Base-by-base conservation (phyloP, 768 basidiomycete genomes). In the Mycena metata region DNA sequence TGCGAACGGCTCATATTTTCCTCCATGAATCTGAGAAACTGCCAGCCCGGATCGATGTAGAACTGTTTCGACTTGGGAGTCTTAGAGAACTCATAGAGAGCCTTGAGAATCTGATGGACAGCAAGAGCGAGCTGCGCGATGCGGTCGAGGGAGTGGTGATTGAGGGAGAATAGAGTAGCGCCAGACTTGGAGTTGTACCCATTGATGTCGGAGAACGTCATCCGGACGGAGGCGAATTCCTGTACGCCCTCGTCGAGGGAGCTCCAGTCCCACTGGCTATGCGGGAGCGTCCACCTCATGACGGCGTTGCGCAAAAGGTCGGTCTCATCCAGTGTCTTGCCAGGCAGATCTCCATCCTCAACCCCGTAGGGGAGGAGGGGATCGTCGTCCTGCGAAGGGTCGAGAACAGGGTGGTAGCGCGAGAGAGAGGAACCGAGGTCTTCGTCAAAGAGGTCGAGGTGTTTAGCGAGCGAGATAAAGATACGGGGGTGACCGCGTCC, bases 341-440 rank as follows among this genome's bases (percentile, higher is more conserved):
- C 67, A 1, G 66, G 60, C 5, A 71, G 17, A 3, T 41, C 0
- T 0, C 66, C 66, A 16, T 56, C 63, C 7, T 24, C 49, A 0
- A 45, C 61, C 15, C 66, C 66, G 24, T 41, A 67, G 0, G 4
- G 5, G 7, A 51, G 26, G 21, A 69, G 55, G 2, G 62, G 70
- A 36, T 71, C 67, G 21, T 68, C 36, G 7, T 69, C 57, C 2
- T 2, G 11, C 2, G 36, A 15, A 10, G 57, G 51, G 17, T 66
- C 50, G 30, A 24, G 54, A 9, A 19, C 26, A 1, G 51, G 58
- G 30, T 66, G 65, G 21, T 66, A 58, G 1, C 26, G n/a, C 30
- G 15, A 6, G 5, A 64, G 35, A 23, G 46, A 57, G 11, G 36
- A 1, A 0, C 35, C 39, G 17, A 63, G 17, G 1, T 33, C 55